Base-by-base conservation (phyloP, 2,329 filamentous ascomycete genomes). In the Pseudogymnoascus sp. region DNA sequence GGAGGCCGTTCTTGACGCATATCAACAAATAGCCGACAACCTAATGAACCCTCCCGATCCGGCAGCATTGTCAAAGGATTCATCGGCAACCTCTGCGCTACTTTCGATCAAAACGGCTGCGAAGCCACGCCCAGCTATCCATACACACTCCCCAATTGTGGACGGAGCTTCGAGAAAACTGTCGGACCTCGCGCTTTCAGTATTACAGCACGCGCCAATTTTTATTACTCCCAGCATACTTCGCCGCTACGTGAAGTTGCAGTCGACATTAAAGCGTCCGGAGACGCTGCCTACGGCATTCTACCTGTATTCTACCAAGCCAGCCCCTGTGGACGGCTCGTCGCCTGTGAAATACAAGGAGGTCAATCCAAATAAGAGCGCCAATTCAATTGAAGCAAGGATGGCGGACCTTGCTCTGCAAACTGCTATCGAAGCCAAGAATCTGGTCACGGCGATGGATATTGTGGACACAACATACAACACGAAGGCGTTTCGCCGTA, bases 221-320 rank as follows among this genome's bases (percentile, higher is more conserved):
- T 90, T 92, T 76, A 89, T 97, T 72, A 89, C 90, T 4, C 85
- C 88, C 7, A 78, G 82, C 31, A 79, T 93, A 36, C 83, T 97
- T 40, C 79, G 83, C 64, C 75, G 83, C 68, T 97, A 97, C 75
- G 86, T 96, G 66, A 80, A 84, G 39, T 85, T 91, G 51, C 91
- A 96, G 74, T 81, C 86, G 29, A 81, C 86, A 10, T 83, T 97
- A 47, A 83, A 86, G 66, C 86, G 83, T 64, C 87, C 91, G 2
- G 85, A 90, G 67, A 86, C 89, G 51, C 84, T 97, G 66, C 91
- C 93, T 5, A 83, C 87, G 65, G 85, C 92, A 45, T 88, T 99
- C 71, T 79, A 86, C 63, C 81, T 97, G 62, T 97, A 93, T 74
- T 90, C 91, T 60, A 84, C 85, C 69, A 99, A 97, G 75, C 88